Evolutionary conservation across 805 yeast genomes (phyloP), one percentile per base, ranked within the genome.

Genomic region (Spathaspora arborariae): DNA sequence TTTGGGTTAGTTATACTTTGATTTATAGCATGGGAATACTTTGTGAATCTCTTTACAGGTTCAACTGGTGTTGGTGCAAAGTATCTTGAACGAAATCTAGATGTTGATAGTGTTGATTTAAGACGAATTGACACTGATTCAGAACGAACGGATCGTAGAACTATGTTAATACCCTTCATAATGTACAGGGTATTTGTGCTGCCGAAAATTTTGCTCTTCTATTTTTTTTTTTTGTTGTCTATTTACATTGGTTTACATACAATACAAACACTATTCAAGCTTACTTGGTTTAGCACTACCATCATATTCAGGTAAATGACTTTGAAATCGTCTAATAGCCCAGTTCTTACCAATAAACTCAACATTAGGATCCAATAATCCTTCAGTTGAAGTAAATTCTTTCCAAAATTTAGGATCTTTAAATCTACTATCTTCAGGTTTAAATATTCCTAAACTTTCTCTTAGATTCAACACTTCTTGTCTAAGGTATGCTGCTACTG

Each of bases 311-410:
- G 68, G 71, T 42, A 72, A 57, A 57, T 71, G 75, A 46, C 71
- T 72, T 60, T 87, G 95, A 41, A 82, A 74, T 55, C 89, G 74
- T 59, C 78, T 80, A 34, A 86, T 78, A 1, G 95, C 95, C 94
- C 95, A 87, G 59, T 88, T 88, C 57, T 81, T 68, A 2, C 96
- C 96, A 21, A 85, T 75, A 54, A 88, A 85, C 54, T 80, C 66
- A 19, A 88, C 78, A 45, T 81, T 86, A 0, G 85, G 85, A 49
- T 81, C 89, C 47, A 82, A 76, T 20, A 57, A 65, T 9, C 95
- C 95, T 63, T 83, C 88, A 2, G 83, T 63, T 1, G 47, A 41
- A 6, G 92, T 86, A 60, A 73, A 88, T 18, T 68, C 63, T 53
- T 71, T 79, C 98, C 98, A 91, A 73, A 85, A 91, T 18, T 63